Percentiles rank a stretch among this genome's conserved stretches.
Conservation (phyloP, 345 rosid genomes). For the Pugionium dolabratum region DNA sequence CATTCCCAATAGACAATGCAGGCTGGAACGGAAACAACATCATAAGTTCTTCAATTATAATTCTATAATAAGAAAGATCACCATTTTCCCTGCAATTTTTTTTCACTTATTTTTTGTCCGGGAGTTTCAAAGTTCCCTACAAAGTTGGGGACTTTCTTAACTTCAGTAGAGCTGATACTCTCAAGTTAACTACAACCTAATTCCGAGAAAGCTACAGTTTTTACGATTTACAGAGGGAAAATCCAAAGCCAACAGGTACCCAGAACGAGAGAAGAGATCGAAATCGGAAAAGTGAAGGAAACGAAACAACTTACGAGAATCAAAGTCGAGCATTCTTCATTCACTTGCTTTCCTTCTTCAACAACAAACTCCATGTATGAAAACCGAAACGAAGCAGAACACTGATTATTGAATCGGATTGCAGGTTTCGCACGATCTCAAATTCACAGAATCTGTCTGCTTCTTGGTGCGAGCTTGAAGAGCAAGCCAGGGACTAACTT, state of each 20-base stretch:
- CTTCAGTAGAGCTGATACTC: slow-evolving; percentile 6
- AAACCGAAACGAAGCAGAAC: slow-evolving; percentile 9
- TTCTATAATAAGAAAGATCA: slow-evolving; percentile 9
- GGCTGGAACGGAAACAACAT: slow-evolving; percentile 51
- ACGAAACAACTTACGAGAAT: slow-evolving; percentile 58
- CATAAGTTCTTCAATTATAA: background rate
- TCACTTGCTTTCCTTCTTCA: slow-evolving; percentile 57
- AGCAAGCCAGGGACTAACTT: slow-evolving; percentile 25
- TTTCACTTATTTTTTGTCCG: background rate
- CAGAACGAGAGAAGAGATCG: too few relatives aligned
- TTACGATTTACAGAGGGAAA: background rate
- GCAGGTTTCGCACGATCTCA: slow-evolving; percentile 8
- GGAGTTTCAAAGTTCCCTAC: background rate
- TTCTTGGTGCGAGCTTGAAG: slow-evolving; percentile 36
- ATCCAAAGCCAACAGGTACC: background rate
- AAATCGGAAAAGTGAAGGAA: background rate
- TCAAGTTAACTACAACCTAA: background rate
- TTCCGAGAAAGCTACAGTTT: slow-evolving; percentile 11
- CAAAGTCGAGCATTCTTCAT: slow-evolving; percentile 60
- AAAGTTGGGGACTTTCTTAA: slow-evolving; percentile 8
- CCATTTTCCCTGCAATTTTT: background rate
- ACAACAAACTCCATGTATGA: slow-evolving; percentile 60
- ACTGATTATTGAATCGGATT: slow-evolving; percentile 18
- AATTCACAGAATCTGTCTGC: slow-evolving; percentile 18
- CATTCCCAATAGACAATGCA: slow-evolving; percentile 88